Evolutionary conservation across 495 filamentous ascomycete species (phyloP).

Genomic region (Chaetomidium leptoderma): DNA sequence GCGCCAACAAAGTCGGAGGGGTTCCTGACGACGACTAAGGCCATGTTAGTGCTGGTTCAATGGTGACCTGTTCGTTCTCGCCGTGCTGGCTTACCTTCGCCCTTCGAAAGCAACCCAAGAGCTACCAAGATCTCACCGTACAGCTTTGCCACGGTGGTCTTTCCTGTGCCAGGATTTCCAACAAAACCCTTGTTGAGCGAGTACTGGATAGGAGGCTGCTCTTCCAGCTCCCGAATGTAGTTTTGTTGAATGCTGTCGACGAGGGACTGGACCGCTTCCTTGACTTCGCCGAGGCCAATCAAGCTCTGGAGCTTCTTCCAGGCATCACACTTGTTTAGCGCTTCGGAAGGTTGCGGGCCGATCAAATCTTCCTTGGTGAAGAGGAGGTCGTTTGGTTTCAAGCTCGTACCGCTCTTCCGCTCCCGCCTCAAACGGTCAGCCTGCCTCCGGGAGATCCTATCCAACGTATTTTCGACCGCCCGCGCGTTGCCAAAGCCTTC

Average conservation of each 20-base stretch:
- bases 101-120: conserved; percentile 56
- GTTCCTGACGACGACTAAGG: conserved; percentile 57
- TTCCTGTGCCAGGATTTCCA: conserved; percentile 69
- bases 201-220: conserved; percentile 52
- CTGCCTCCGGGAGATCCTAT: conserved; percentile 54
- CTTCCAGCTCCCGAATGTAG: conserved; percentile 57
- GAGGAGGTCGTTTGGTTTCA: conserved; percentile 47
- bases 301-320: conserved; percentile 59
- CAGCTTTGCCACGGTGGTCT: conserved; percentile 71
- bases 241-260: conserved; percentile 58
- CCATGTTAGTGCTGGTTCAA: not conserved
- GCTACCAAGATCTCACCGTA: conserved; percentile 63
- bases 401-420: conserved; percentile 25
- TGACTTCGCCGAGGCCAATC: conserved; percentile 60
- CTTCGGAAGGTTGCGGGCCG: conserved; percentile 58
- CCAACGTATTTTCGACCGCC: conserved; percentile 58
- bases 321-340: conserved; percentile 46
- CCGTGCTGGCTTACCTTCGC: conserved; percentile 49
- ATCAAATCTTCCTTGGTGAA: conserved; percentile 60
- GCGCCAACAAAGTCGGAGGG: conserved; percentile 69
- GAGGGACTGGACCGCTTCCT: conserved; percentile 54
- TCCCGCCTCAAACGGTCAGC: conserved; percentile 47
- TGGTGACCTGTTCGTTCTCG: no score
- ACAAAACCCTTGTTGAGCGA: conserved; percentile 69
- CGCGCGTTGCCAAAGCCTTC: conserved; percentile 73